Evolutionary conservation across 2,329 filamentous ascomycete species (phyloP).

Genomic region (Alternaria hordeiaustralica): DNA sequence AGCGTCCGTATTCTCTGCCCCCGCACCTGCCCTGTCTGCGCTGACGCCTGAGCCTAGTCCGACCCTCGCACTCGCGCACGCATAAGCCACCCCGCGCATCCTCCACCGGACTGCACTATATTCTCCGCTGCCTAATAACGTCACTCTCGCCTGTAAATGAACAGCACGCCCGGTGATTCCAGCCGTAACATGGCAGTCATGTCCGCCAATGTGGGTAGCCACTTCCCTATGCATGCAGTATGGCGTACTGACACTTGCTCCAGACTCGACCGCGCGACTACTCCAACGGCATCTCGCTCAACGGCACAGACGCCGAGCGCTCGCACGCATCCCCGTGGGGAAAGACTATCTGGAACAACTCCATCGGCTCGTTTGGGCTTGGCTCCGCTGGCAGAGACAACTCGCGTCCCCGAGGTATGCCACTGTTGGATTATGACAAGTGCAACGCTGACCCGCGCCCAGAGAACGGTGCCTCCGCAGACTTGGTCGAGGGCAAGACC

Average conservation of each 20-base stretch:
- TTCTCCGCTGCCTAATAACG: constrained; percentile 9
- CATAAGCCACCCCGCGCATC: constrained; percentile 35
- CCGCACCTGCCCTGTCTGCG: constrained; percentile 25
- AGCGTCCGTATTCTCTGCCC: constrained; percentile 24
- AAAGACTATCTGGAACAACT: constrained; percentile 46
- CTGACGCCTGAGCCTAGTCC: constrained; percentile 46
- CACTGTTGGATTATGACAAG: background rate
- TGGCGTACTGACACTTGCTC: constrained; percentile 5
- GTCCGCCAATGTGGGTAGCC: constrained; percentile 40
- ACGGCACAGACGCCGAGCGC: constrained; percentile 37
- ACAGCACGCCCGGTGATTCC: constrained; percentile 19
- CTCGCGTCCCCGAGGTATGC: constrained; percentile 43
- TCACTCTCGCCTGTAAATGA: constrained; percentile 21
- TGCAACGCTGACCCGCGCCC: constrained; percentile 20
- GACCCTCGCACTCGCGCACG: constrained; percentile 24
- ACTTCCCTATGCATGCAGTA: background rate
- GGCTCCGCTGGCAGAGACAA: constrained; percentile 38
- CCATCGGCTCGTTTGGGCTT: constrained; percentile 33
- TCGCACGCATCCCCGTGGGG: constrained; percentile 39
- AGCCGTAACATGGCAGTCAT: constrained; percentile 39
- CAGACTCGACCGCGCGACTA: constrained; percentile 43
- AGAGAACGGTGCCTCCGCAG: constrained; percentile 40
- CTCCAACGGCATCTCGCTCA: constrained; percentile 37
- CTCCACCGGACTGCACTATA: constrained; percentile 6
- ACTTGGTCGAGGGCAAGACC: constrained; percentile 62